Evolutionary conservation across 1,139 yeast genomes (phyloP).

Genomic region (Chernovozyma sophiae-reginae): DNA sequence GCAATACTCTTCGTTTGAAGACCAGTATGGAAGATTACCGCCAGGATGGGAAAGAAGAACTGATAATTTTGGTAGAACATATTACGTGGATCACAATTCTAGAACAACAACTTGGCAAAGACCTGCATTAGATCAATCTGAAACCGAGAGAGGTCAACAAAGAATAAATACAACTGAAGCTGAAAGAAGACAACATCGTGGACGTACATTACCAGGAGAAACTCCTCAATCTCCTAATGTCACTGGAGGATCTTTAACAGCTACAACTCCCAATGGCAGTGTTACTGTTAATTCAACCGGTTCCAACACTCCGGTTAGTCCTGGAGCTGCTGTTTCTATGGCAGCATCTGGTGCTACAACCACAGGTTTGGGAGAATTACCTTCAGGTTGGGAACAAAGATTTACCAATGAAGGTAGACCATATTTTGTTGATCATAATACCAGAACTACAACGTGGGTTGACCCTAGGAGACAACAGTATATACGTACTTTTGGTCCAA

Average conservation of each 20-base stretch:
- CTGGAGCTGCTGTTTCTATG: constrained; percentile 73
- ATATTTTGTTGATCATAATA: constrained; percentile 95
- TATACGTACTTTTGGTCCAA: constrained; percentile 89
- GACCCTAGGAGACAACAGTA: constrained; percentile 99
- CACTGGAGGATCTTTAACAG: constrained; percentile 15
- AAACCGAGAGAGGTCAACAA: constrained; percentile 59
- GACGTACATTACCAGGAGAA: constrained; percentile 84
- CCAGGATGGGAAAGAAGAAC: constrained; percentile 99
- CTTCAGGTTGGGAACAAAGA: constrained; percentile 99
- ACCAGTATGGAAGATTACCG: constrained; percentile 92
- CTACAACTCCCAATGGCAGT: constrained; percentile 34
- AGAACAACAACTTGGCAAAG: constrained; percentile 98
- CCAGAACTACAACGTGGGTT: constrained; percentile 99
- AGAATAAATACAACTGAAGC: constrained; percentile 68
- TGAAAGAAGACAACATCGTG: constrained; percentile 87
- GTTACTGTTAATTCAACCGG: constrained; percentile 47
- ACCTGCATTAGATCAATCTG: constrained; percentile 73
- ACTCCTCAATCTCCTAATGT: constrained; percentile 38
- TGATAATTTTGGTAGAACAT: constrained; percentile 94
- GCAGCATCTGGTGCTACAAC: constrained; percentile 91
- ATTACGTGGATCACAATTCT: constrained; percentile 96
- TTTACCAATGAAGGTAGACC: constrained; percentile 98
- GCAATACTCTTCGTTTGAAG: constrained; percentile 90
- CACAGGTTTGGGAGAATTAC: constrained; percentile 93
- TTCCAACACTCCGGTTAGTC: constrained; percentile 49